Evolutionary conservation across 2,329 filamentous ascomycete genomes (phyloP).

Genomic region (Harringtonia lauricola): DNA sequence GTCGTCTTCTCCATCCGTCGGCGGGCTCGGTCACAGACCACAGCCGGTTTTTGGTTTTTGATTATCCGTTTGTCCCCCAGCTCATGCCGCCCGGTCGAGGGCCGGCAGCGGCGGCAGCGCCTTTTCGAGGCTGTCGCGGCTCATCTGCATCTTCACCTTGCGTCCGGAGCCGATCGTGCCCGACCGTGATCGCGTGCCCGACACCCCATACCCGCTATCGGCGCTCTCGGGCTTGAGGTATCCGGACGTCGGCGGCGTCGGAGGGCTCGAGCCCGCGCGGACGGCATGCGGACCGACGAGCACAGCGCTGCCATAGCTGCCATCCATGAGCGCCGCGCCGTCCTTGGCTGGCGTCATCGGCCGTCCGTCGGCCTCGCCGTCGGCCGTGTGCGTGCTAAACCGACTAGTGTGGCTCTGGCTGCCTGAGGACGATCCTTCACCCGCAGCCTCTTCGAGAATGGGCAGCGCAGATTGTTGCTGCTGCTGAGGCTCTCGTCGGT

Average conservation of each 20-base stretch:
- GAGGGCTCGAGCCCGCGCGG: conserved; percentile 19
- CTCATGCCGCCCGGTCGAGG: conserved; percentile 5
- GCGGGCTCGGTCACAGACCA: too few species aligned
- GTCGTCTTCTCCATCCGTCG: too few species aligned
- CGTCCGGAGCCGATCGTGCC: conserved; percentile 16
- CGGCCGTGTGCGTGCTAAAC: conserved; percentile 13
- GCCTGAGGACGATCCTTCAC: conserved; percentile 59
- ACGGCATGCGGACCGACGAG: conserved; percentile 5
- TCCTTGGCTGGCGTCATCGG: conserved; percentile 33
- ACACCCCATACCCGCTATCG: conserved; percentile 34
- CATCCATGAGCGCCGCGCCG: conserved; percentile 17
- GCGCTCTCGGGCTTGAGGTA: conserved; percentile 32
- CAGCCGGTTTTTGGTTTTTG: background rate
- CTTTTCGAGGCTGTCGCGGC: conserved; percentile 49
- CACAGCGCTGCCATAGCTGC: conserved; percentile 11
- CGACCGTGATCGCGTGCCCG: conserved; percentile 15
- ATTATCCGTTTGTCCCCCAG: conserved; percentile 8
- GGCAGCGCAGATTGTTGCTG: conserved; percentile 50
- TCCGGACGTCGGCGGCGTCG: conserved; percentile 33
- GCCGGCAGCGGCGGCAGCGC: conserved; percentile 44
- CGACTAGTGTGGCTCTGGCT: conserved; percentile 43
- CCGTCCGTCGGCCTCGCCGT: conserved; percentile 21
- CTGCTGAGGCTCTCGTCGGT: conserved; percentile 45
- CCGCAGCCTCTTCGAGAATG: conserved; percentile 84
- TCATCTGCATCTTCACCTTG: conserved; percentile 27